Conservation (phyloP, 78 protist genomes). For the Polysphondylium violaceum region DNA sequence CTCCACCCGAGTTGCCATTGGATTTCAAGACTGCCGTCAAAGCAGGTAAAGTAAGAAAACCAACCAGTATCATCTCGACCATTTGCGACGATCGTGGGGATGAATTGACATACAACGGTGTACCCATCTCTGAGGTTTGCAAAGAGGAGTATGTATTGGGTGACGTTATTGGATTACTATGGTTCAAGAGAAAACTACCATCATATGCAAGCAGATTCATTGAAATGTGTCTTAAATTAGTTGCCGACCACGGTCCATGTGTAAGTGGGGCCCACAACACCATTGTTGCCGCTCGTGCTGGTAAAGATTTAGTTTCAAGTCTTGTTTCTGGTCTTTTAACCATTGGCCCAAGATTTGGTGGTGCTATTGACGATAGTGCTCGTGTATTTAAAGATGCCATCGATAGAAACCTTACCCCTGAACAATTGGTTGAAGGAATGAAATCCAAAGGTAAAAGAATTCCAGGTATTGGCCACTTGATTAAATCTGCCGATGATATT, state of each 20-base stretch:
- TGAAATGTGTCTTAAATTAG: conserved; percentile 92
- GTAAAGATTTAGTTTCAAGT: conserved; percentile 95
- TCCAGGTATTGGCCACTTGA: conserved; percentile 96
- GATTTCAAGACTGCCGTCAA: conserved; percentile 93
- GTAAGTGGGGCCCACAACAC: conserved; percentile 98
- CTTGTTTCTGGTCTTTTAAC: conserved; percentile 94
- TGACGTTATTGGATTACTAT: conserved; percentile 89
- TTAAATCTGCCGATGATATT: conserved; percentile 92
- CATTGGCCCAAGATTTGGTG: conserved; percentile 98
- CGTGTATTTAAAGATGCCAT: conserved; percentile 82
- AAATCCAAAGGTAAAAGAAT: conserved; percentile 87
- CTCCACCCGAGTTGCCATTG: conserved; percentile 87
- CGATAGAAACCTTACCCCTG: conserved; percentile 87
- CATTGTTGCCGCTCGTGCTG: conserved; percentile 95
- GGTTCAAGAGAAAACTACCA: conserved; percentile 95
- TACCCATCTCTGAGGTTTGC: conserved; percentile 88
- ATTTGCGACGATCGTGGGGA: conserved; percentile 98
- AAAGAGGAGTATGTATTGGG: conserved; percentile 90
- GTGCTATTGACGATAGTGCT: conserved; percentile 95
- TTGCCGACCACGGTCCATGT: conserved; percentile 98
- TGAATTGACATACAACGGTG: conserved; percentile 92
- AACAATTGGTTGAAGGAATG: conserved; percentile 91
- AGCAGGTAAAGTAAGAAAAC: conserved; percentile 94
- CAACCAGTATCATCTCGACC: conserved; percentile 91
- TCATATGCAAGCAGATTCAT: conserved; percentile 90